Evolutionary conservation across 257 asterid species (phyloP).

Genomic region (Solanum paucissectum): DNA sequence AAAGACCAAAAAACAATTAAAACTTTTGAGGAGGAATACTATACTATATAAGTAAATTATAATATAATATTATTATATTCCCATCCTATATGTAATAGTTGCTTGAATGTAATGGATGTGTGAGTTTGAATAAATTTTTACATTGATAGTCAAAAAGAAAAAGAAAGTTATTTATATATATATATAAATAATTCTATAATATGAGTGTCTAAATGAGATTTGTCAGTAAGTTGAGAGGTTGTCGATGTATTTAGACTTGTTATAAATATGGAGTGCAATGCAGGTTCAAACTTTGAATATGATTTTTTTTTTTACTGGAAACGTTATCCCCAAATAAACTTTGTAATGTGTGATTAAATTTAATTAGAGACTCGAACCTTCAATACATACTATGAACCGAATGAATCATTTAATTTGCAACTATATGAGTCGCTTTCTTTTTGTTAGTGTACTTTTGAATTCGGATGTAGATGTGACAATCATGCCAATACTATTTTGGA

Average conservation of each 20-base stretch:
- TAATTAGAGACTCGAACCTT: not conserved
- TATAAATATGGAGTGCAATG: not conserved
- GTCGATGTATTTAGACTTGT: not conserved
- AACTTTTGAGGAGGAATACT: not conserved
- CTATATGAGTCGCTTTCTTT: not conserved
- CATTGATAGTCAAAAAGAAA: too few species aligned
- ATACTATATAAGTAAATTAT: too few species aligned
- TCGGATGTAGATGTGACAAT: not conserved
- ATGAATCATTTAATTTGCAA: not conserved
- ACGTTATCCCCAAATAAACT: too few species aligned
- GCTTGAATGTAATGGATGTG: not conserved
- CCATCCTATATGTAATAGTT: too few species aligned
- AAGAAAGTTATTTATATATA: too few species aligned
- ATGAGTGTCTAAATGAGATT: too few species aligned
- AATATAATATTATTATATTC: too few species aligned
- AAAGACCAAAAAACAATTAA: not conserved
- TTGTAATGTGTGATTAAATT: too few species aligned
- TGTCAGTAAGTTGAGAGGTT: not conserved
- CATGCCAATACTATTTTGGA: not conserved
- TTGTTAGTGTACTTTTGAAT: not conserved
- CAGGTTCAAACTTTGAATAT: accelerated
- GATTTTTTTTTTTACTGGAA: too few species aligned
- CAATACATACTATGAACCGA: too few species aligned
- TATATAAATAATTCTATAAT: too few species aligned
- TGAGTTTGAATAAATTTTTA: not conserved